These are phyloP conservation scores for Aspergillus egyptiacus DNA, from an alignment of 495 filamentous ascomycete species.

Conservation along the genomic window DNA sequence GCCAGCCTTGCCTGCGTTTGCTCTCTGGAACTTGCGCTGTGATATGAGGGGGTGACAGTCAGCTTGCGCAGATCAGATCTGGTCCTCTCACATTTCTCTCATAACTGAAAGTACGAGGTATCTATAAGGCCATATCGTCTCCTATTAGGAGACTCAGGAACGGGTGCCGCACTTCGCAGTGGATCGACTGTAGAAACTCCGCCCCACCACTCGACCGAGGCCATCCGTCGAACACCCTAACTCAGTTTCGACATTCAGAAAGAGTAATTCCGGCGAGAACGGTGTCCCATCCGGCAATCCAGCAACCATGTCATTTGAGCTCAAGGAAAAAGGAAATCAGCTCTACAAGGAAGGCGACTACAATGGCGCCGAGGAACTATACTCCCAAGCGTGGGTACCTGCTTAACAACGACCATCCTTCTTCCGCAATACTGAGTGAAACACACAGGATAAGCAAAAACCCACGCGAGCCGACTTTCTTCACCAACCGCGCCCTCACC, in stretches of 20 bases:
- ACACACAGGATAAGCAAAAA: slow-evolving; percentile 41
- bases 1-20: slow-evolving; percentile 2
- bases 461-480: slow-evolving; percentile 43
- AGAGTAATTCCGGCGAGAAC: neutral
- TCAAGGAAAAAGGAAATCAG: slow-evolving; percentile 42
- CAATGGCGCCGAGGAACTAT: slow-evolving; percentile 65
- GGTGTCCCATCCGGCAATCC: neutral
- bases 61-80: neutral
- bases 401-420: neutral
- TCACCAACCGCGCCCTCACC: slow-evolving; percentile 85
- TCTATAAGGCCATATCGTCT: no score
- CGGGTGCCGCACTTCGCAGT: slow-evolving; percentile 8
- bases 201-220: slow-evolving; percentile 10
- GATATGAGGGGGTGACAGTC: neutral
- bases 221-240: neutral
- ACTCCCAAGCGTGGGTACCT: slow-evolving; percentile 71
- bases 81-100: no score
- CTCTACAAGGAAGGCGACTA: slow-evolving; percentile 67
- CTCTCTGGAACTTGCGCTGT: neutral
- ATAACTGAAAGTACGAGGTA: no score
- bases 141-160: neutral
- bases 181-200: neutral
- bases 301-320: slow-evolving; percentile 33
- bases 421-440: neutral
- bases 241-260: neutral